Evolutionary conservation across 1,139 yeast genomes (phyloP), one percentile per base, ranked within the genome.

Genomic region (Lodderomyces margitis): DNA sequence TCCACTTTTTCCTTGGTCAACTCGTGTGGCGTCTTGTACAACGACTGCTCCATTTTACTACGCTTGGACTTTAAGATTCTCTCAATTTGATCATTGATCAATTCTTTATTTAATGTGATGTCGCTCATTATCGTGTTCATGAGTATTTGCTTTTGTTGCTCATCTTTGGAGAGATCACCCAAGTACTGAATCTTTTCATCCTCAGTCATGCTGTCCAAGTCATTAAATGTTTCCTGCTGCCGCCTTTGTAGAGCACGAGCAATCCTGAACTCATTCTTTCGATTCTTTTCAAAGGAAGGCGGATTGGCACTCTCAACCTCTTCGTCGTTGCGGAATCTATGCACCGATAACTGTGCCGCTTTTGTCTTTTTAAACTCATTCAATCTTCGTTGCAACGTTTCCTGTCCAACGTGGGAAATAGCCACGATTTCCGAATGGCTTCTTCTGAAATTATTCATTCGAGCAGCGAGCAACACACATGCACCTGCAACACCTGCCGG

Each of bases 401-500:
- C 95, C 52, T 88, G 95, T 2, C 96, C 96, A 23, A 94, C 92
- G 61, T 88, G 96, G 1, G 98, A 94, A 19, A 92, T 92, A 0
- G 95, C 94, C 17, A 92, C 97, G 43, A 94, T 84, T 58, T 94
- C 98, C 1, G 92, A 80, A 62, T 92, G 96, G 4, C 95, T 84
- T 55, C 98, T 74, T 54, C 96, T 76, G 59, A 87, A 82, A 56
- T 91, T 91, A 63, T 92, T 92, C 98, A 92, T 92, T 62, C 98
- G 76, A 3, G 97, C 92, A 0, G 99, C 98, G 40, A 92, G 66
- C 38, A 94, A 62, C 2, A 92, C 75, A 62, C 98, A 89, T 0
- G 98, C 98, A 21, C 98, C 99, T 0, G 98, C 98, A 40, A 92
- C 80, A 56, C 99, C 98, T 0, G 98, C 98, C 0, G 98, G 98